Evolutionary conservation across 345 rosid species (phyloP).

Genomic region (Gossypium turneri): DNA sequence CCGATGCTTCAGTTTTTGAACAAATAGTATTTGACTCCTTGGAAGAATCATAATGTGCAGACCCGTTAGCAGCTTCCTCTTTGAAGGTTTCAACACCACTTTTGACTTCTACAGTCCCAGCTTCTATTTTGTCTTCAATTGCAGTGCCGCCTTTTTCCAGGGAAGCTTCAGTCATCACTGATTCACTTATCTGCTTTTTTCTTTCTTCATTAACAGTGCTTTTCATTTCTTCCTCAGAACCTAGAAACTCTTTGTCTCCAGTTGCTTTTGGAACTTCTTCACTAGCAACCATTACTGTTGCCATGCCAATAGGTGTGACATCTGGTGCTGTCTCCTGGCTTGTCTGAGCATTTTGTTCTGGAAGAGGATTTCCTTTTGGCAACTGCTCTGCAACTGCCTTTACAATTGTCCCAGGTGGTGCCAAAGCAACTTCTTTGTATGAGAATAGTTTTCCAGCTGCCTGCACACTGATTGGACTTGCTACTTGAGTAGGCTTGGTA

Average conservation of each 20-base stretch:
- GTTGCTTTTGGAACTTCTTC: conserved; percentile 32
- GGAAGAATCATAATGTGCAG: conserved; percentile 24
- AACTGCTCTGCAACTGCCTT: conserved; percentile 74
- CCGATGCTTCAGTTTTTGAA: conserved; percentile 24
- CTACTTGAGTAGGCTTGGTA: conserved; percentile 41
- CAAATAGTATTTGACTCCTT: conserved; percentile 19
- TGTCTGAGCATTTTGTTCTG: conserved; percentile 29
- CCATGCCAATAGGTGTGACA: conserved; percentile 22
- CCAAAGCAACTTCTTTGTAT: conserved; percentile 97
- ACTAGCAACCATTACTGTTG: conserved; percentile 24
- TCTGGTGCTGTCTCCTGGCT: conserved; percentile 33
- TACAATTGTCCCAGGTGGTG: conserved; percentile 90
- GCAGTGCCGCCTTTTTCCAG: conserved; percentile 26
- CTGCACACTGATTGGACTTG: conserved; percentile 55
- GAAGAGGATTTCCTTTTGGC: conserved; percentile 42
- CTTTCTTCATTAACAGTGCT: conserved; percentile 24
- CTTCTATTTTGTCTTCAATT: conserved; percentile 26
- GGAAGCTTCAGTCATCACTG: conserved; percentile 21
- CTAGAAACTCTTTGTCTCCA: conserved; percentile 28
- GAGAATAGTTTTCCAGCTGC: conserved; percentile 88
- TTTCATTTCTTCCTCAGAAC: conserved; percentile 29
- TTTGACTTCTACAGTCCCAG: conserved; percentile 23
- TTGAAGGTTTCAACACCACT: conserved; percentile 25
- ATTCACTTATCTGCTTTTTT: conserved; percentile 27
- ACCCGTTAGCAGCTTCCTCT: conserved; percentile 27